These are phyloP conservation scores for Backusella mclennaniae DNA, from an alignment of 192 early-diverging fungal species.

Conservation along the genomic window DNA sequence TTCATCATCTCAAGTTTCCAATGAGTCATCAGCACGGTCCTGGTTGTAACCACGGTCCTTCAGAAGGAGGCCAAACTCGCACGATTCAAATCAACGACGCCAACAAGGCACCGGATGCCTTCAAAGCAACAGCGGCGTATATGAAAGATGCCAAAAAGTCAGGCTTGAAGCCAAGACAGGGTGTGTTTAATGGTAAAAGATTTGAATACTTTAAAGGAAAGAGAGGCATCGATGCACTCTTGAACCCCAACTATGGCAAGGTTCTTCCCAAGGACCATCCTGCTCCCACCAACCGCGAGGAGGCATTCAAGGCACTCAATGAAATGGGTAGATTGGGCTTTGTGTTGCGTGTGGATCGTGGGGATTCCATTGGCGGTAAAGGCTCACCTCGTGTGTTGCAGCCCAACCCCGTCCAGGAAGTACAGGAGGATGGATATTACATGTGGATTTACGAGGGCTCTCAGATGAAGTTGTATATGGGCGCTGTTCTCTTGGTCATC, in stretches of 20 bases:
- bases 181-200: constrained; percentile 85
- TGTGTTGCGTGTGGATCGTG: constrained; percentile 35
- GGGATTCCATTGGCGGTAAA: constrained; percentile 29
- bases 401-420: constrained; percentile 21
- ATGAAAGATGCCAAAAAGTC: constrained; percentile 68
- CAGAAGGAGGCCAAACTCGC: neutral
- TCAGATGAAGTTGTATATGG: constrained; percentile 72
- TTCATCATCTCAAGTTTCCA: neutral
- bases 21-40: constrained; percentile 34
- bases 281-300: constrained; percentile 18
- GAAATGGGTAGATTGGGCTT: constrained; percentile 33
- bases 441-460: constrained; percentile 94
- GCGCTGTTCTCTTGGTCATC: constrained; percentile 74
- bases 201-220: constrained; percentile 87
- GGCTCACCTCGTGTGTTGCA: constrained; percentile 22
- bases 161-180: constrained; percentile 76
- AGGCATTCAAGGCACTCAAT: constrained; percentile 23
- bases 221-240: constrained; percentile 29
- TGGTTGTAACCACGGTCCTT: constrained; percentile 18
- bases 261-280: constrained; percentile 19
- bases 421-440: constrained; percentile 80
- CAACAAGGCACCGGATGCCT: constrained; percentile 27
- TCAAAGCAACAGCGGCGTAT: constrained; percentile 58
- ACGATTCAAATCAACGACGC: constrained; percentile 25
- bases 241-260: constrained; percentile 27